These are phyloP conservation scores for Falciphora oryzae DNA, from an alignment of 2,329 filamentous ascomycete species.

Conservation along the genomic window DNA sequence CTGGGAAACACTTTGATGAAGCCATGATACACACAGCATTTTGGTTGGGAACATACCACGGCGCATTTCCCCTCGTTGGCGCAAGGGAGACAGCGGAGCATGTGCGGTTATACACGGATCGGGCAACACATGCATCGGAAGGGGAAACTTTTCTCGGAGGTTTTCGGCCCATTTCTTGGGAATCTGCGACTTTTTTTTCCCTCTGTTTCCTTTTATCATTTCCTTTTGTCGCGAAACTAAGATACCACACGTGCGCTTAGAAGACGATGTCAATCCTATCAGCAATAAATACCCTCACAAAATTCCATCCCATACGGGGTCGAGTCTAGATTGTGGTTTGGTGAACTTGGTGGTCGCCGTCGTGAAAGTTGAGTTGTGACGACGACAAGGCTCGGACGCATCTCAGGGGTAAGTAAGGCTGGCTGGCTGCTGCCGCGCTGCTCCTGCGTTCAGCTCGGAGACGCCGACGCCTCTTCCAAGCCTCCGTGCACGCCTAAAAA, in stretches of 20 bases:
- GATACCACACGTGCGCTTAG: neutral
- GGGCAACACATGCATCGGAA: neutral
- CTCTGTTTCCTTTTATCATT: neutral
- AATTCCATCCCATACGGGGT: neutral
- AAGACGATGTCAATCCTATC: neutral
- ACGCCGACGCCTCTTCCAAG: too few relatives aligned
- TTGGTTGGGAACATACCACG: neutral
- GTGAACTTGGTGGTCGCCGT: too few relatives aligned
- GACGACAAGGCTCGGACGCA: too few relatives aligned
- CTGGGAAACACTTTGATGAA: neutral
- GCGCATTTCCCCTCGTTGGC: neutral
- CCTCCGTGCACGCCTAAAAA: too few relatives aligned
- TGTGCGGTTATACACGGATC: neutral
- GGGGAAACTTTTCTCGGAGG: neutral
- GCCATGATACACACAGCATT: neutral
- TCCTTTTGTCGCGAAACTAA: neutral
- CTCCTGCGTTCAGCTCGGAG: too few relatives aligned
- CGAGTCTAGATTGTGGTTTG: neutral
- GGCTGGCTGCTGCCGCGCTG: too few relatives aligned
- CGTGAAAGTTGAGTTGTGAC: too few relatives aligned
- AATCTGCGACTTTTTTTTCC: neutral
- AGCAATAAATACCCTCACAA: neutral
- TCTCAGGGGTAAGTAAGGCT: too few relatives aligned
- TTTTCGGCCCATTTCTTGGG: neutral
- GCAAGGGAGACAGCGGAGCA: neutral